phyloP scores from a whole-genome alignment of 306 rosid species.

The Astragalus glycyphyllos region DNA sequence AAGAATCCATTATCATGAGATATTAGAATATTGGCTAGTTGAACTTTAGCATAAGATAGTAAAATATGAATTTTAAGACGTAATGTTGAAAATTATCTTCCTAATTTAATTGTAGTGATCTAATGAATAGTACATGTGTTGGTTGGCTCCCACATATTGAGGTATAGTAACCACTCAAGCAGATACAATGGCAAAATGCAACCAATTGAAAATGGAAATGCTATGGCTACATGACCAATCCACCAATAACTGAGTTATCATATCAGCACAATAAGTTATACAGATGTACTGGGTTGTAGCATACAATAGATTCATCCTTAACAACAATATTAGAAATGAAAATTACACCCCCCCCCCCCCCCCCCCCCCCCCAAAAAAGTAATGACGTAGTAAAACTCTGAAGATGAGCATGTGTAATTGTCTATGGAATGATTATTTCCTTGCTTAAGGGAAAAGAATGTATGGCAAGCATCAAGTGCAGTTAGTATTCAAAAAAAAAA shows the following conservation, averaged over 20 bases:
- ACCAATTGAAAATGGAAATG: neutral
- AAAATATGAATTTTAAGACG: neutral
- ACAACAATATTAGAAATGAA: too few species aligned
- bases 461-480: neutral
- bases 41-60: neutral
- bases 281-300: neutral
- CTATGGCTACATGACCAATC: neutral
- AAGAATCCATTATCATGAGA: too few species aligned
- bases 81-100: neutral
- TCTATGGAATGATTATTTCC: slow-evolving; percentile 9
- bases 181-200: neutral
- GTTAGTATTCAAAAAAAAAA: slow-evolving; percentile 16
- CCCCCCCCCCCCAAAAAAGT: too few species aligned
- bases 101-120: neutral
- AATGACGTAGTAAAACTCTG: neutral
- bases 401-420: slow-evolving; percentile 18
- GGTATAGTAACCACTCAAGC: neutral
- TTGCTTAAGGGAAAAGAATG: slow-evolving; percentile 29
- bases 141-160: too few species aligned
- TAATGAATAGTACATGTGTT: too few species aligned
- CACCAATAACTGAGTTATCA: neutral
- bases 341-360: too few species aligned
- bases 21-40: neutral
- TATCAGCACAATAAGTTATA: neutral
- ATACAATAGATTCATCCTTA: slow-evolving; percentile 12